Evolutionary conservation across 2,329 filamentous ascomycete species (phyloP), one percentile per base, ranked within the genome.

Genomic region (Xylaria sp.): DNA sequence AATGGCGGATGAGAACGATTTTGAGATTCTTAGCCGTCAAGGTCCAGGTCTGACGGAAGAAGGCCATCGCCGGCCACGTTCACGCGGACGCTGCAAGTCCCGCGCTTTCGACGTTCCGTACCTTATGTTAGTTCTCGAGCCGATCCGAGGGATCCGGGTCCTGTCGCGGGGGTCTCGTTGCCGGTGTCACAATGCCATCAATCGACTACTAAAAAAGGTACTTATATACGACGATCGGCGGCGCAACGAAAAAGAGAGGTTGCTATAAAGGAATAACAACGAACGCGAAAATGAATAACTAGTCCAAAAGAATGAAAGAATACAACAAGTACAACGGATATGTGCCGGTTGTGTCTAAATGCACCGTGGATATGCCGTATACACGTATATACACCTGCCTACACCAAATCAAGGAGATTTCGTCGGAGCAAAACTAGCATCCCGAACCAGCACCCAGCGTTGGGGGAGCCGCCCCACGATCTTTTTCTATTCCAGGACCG

Each of bases 21-120:
- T 83, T 81, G 55, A 87, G 76, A 70, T 89, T 89, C 74, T 90
- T 90, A 68, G 76, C 76, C 70, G 83, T 84, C 62, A 90, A 77
- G 49, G 86, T 88, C 80, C 82, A 81, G 53, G 83, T 82, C 73
- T 89, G 87, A 64, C 81, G 80, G 67, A 84, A 62, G 71, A 87
- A 76, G 48, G 78, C 77, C 84, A 86, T 87, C 54, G 48, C 68
- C 41, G 59, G 38, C 57, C n/a, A 54, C 54, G 35, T 19, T 25
- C 19, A 40, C 38, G 25, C 27, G 15, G 46, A 25, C 29, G 40
- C 6, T 27, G 56, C 60, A 44, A 54, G 19, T 49, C 21, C 27
- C 56, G 40, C 53, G 41, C 51, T 40, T 43, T 21, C n/a, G 35
- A 37, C n/a, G 38, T 31, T 60, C 52, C 41, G 51, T 47, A 19